Percentiles rank a stretch among this genome's conserved stretches.
Evolutionary conservation across 2,329 filamentous ascomycete genomes (phyloP).

Genomic region (Rasamsonia emersonii): DNA sequence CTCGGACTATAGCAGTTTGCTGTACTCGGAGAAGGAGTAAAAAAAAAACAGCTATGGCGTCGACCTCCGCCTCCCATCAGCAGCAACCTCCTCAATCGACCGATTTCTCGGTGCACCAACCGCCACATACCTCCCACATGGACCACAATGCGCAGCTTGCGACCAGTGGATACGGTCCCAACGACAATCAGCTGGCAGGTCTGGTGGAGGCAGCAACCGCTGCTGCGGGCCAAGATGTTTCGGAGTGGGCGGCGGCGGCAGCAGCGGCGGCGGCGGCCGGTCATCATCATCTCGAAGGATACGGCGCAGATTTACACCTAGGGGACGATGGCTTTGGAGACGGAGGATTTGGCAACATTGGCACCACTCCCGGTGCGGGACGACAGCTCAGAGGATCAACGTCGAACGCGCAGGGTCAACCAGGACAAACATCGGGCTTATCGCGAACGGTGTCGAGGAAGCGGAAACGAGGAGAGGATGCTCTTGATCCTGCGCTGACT

Average conservation of each 20-base stretch:
- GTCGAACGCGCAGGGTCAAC: conserved; percentile 16
- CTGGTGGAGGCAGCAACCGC: conserved; percentile 40
- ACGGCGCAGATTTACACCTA: conserved; percentile 30
- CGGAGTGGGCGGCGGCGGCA: conserved; percentile 34
- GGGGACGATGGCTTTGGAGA: conserved; percentile 32
- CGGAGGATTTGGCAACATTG: conserved; percentile 22
- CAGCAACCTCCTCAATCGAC: conserved; percentile 21
- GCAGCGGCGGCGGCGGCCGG: conserved; percentile 41
- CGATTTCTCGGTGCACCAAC: conserved; percentile 19
- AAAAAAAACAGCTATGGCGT: conserved; percentile 17
- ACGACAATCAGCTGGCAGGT: conserved; percentile 37
- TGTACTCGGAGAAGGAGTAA: neutral
- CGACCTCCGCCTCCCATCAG: conserved; percentile 18
- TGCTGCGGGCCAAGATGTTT: conserved; percentile 32
- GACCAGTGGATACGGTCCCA: conserved; percentile 24
- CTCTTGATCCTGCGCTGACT: conserved; percentile 28
- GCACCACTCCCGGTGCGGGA: conserved; percentile 8
- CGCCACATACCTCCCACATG: conserved; percentile 18
- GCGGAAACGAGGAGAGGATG: conserved; percentile 32
- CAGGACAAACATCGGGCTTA: conserved; percentile 21
- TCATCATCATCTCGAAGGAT: conserved; percentile 34
- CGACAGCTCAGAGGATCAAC: conserved; percentile 20
- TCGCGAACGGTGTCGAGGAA: conserved; percentile 30
- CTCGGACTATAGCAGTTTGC: neutral
- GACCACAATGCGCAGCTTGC: conserved; percentile 22